Percentiles rank a stretch among this genome's conserved stretches.
Conservation (phyloP, 495 filamentous ascomycete genomes). For the Lasiosphaeria ovina region DNA sequence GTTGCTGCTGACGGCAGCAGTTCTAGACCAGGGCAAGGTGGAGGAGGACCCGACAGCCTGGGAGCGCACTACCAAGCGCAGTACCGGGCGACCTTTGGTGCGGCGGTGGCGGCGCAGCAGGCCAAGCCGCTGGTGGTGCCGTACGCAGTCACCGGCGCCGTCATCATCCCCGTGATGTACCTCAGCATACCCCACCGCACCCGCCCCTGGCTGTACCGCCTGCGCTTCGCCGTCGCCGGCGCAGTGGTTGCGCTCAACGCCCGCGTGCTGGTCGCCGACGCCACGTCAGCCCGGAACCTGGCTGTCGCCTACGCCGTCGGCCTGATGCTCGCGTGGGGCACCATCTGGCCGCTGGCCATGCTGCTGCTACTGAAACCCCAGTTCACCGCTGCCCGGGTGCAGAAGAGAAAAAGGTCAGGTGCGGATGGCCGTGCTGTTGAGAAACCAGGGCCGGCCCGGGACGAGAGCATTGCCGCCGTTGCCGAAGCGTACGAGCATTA, state of each 20-base stretch:
- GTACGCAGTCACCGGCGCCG: slow-evolving; percentile 46
- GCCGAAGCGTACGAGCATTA: slow-evolving; percentile 43
- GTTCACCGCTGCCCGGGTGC: slow-evolving; percentile 64
- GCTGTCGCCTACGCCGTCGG: slow-evolving; percentile 68
- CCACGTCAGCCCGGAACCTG: slow-evolving; percentile 52
- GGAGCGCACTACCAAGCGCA: slow-evolving; percentile 10
- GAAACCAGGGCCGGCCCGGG: slow-evolving; percentile 30
- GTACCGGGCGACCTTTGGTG: slow-evolving; percentile 17
- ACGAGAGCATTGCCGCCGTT: slow-evolving; percentile 22
- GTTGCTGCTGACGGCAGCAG: too few relatives aligned
- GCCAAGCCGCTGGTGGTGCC: slow-evolving; percentile 57
- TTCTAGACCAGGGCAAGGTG: too few relatives aligned
- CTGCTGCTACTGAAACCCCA: slow-evolving; percentile 66
- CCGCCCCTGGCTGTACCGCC: slow-evolving; percentile 43
- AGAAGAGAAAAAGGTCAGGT: slow-evolving; percentile 22
- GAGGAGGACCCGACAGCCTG: slow-evolving; percentile 6
- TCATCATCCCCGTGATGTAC: slow-evolving; percentile 54
- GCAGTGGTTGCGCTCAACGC: slow-evolving; percentile 35
- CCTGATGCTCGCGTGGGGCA: slow-evolving; percentile 61
- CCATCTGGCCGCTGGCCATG: slow-evolving; percentile 61
- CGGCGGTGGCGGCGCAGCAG: slow-evolving; percentile 28
- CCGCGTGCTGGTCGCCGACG: slow-evolving; percentile 42
- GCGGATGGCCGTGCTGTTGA: background rate
- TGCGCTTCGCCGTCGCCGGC: slow-evolving; percentile 55
- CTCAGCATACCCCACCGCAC: slow-evolving; percentile 58